Base-by-base conservation (phyloP, 2,329 filamentous ascomycete species). In the Penicillium sp. region DNA sequence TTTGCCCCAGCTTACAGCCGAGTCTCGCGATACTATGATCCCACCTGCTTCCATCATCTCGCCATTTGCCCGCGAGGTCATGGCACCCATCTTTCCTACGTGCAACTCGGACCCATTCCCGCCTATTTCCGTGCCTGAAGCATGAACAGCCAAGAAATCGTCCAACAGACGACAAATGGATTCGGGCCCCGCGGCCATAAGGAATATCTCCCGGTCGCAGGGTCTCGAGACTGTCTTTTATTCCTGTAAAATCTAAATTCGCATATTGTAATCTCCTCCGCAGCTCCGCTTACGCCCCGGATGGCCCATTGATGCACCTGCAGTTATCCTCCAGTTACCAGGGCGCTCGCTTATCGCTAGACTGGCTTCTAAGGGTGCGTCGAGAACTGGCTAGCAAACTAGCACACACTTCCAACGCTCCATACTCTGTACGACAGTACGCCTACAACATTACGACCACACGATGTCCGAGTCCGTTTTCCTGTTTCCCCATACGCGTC, bases 401-500 rank as follows among this genome's bases (percentile, higher is more conserved):
- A 10, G 31, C 31, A 31, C 31, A 10, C 31, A 31, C 9, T 31
- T 31, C 31, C 4, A 31, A 31, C 9, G 31, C 31, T 31, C 31
- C 9, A 10, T 31, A 31, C 31, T 31, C 31, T 10, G 31, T 31
- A 10, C 7, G 9, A 31, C 31, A 31, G 31, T 31, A 31, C 31
- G 31, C 4, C 5, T 31, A 31, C 27, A 9, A 6, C 27, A 6
- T 9, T 31, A 31, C 27, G 27, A 31, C 9, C 10, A 31, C 31
- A 31, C 9, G 7, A 10, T 31, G 31, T 31, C 31, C 31, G 31
- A 31, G 6, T 31, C 9, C 31, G 31, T 31, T 31, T 6, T 31
- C 31, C 31, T 31, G 31, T 31, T 31, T 49, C 50, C 56, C 60
- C 54, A 55, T 18, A 56, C 66, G 7, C 44, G 27, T 33, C 59